Evolutionary conservation across 148 eudicot genomes (phyloP), one percentile per base, ranked within the genome.

Genomic region (Arbutus unedo): DNA sequence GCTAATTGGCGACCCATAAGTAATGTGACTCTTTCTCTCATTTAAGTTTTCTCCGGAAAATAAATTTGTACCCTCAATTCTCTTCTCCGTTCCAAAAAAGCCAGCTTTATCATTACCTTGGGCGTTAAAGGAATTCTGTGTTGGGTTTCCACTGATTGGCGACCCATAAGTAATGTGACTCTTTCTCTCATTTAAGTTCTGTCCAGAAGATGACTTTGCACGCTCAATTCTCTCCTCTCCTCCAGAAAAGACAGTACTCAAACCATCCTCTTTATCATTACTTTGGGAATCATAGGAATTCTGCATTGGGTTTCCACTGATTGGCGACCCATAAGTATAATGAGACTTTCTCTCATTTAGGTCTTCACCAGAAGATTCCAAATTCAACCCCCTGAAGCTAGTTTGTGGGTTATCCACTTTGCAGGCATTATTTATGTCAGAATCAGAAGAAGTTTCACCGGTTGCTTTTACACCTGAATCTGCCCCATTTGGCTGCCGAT

Each of bases 391-490:
- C 48, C 23, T 64, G 3, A 38, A 25, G 77, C 59, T 57, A 31
- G 68, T 81, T 25, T 87, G 85, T 56, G 49, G 86, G 82, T 74
- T 84, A 82, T 77, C 59, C 73, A n/a, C 47, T 49, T 9, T 77
- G 0, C 19, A 57, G 25, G 5, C 21, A 18, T 6, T 44, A 59
- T 74, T 55, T 6, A 70, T 68, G 60, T 55, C 60, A n/a, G 48
- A 72, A 53, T 70, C 23, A 8, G 81, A 73, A 77, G 87, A 81
- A 77, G 14, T 78, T 80, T 83, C 74, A 59, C 57, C 81, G 11
- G 48, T 59, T 64, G 83, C 76, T 45, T 78, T 47, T 31, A n/a
- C 57, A 23, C 75, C 81, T 67, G 82, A 77, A 76, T 83, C 84
- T 44, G 86, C 81, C 18, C 72, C 74, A 62, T 71, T 73, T 41